These are phyloP conservation scores for Globisporangium abappressorium DNA, from an alignment of 352 stramenopile genomes.

Conservation along the genomic window DNA sequence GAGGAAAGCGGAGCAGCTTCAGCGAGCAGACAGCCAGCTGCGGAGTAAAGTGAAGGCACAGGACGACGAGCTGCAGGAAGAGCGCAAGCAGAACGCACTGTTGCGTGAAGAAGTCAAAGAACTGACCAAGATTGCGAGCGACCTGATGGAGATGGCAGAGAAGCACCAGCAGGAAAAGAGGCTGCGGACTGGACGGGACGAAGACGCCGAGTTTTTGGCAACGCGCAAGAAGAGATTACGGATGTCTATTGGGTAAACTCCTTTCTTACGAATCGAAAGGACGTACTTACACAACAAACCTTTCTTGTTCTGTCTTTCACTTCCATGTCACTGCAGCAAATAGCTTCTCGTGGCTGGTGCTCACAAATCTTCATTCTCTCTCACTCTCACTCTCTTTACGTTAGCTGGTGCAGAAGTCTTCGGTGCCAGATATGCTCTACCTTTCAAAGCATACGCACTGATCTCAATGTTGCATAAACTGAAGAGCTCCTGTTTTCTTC, in stretches of 20 bases:
- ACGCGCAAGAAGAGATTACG: slow-evolving; percentile 21
- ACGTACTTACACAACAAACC: slow-evolving; percentile 4
- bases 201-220: slow-evolving; percentile 14
- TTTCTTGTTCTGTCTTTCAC: background rate
- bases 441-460: background rate
- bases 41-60: slow-evolving; percentile 41
- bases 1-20: slow-evolving; percentile 58
- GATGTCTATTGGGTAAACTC: slow-evolving; percentile 21
- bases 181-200: slow-evolving; percentile 8
- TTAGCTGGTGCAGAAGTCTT: background rate
- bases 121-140: slow-evolving; percentile 53
- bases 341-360: background rate
- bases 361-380: background rate
- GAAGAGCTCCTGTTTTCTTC: background rate
- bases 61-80: slow-evolving; percentile 35
- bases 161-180: slow-evolving; percentile 41
- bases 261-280: slow-evolving; percentile 3
- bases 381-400: background rate
- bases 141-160: slow-evolving; percentile 70
- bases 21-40: slow-evolving; percentile 58
- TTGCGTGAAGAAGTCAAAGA: slow-evolving; percentile 52
- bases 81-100: slow-evolving; percentile 33
- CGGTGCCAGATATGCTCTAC: background rate
- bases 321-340: background rate
- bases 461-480: background rate